A percentile compares a stretch with the other conserved stretches of the same genome.
Conservation (phyloP, 331 rosid genomes). For the Acacia pycnantha region DNA sequence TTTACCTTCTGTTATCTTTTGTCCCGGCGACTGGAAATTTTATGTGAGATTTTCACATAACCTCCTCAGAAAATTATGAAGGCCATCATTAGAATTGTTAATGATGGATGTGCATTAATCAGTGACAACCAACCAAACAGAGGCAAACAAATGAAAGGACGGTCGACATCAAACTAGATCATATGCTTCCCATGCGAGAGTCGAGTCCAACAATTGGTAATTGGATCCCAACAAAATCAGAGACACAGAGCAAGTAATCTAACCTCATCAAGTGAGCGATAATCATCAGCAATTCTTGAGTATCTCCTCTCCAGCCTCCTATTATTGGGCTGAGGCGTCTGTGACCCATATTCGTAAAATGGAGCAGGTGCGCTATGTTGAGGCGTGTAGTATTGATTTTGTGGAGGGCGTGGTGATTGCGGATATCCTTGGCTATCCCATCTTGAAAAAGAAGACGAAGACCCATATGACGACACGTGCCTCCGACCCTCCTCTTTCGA, state of each 20-base stretch:
- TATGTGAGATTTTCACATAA: constrained; percentile 25
- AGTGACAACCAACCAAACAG: constrained; percentile 8
- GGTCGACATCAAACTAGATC: not conserved
- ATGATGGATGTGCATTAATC: not conserved
- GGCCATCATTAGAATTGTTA: not conserved
- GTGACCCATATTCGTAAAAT: constrained; percentile 36
- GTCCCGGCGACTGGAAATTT: not conserved
- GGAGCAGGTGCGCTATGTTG: constrained; percentile 44
- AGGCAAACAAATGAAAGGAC: constrained; percentile 3
- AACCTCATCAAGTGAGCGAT: constrained; percentile 81
- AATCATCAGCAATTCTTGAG: constrained; percentile 76
- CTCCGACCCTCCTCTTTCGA: constrained; percentile 49
- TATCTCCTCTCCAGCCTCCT: constrained; percentile 57
- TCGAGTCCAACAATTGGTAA: not conserved
- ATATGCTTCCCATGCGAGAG: not conserved
- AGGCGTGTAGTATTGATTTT: constrained; percentile 38
- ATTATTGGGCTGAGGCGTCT: constrained; percentile 35
- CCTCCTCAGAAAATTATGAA: constrained; percentile 4
- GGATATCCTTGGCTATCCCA: constrained; percentile 48
- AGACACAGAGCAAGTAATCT: constrained; percentile 23
- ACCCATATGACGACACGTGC: constrained; percentile 27
- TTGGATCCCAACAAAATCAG: constrained; percentile 2
- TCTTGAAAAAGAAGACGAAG: constrained; percentile 38
- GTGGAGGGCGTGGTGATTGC: constrained; percentile 48
- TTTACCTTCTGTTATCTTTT: not conserved